Conservation (phyloP, 345 rosid genomes). For the Psidium friedrichsthalianum region DNA sequence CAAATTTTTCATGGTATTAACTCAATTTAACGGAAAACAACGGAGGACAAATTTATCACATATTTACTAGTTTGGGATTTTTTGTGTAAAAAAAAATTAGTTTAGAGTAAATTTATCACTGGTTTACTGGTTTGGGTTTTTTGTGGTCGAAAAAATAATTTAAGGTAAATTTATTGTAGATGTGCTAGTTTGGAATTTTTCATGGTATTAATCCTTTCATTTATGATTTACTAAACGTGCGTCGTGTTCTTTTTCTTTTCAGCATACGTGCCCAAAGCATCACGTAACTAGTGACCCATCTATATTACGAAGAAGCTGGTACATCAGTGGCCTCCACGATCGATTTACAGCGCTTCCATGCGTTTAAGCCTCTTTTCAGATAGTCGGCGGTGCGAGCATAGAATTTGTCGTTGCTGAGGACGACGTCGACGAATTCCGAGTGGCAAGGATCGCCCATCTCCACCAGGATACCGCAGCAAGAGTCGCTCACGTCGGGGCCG, state of each 20-base stretch:
- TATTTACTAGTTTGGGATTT: too few relatives aligned
- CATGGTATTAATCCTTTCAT: background rate
- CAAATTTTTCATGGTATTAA: too few relatives aligned
- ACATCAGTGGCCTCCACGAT: background rate
- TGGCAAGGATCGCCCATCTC: background rate
- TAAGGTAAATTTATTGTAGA: too few relatives aligned
- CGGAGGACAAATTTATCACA: too few relatives aligned
- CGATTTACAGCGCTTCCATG: background rate
- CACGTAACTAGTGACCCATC: background rate
- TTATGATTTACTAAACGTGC: background rate
- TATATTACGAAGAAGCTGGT: background rate
- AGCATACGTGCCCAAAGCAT: background rate
- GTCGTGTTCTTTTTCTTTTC: background rate
- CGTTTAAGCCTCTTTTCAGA: background rate
- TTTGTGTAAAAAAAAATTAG: too few relatives aligned
- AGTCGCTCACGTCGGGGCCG: background rate
- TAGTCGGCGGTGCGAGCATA: background rate
- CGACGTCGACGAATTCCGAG: background rate
- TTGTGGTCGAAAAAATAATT: too few relatives aligned
- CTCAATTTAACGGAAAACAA: too few relatives aligned
- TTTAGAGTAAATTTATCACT: too few relatives aligned
- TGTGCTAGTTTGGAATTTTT: too few relatives aligned
- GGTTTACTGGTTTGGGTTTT: too few relatives aligned
- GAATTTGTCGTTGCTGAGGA: background rate
- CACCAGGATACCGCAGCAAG: background rate